These are phyloP conservation scores for Hyaloscypha variabilis DNA, from an alignment of 495 filamentous ascomycete species.

Conservation along the genomic window DNA sequence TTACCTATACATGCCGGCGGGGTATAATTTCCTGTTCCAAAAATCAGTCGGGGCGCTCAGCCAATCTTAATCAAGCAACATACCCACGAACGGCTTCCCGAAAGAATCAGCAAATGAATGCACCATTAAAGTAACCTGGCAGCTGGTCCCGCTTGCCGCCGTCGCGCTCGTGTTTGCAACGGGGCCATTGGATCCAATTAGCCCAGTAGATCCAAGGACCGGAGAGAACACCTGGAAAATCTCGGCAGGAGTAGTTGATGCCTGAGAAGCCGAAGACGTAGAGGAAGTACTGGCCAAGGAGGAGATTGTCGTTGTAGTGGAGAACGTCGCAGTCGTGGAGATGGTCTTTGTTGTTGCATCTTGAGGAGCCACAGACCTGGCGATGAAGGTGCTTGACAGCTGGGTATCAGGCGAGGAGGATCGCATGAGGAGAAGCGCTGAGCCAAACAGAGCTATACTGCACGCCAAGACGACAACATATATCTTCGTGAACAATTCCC, in stretches of 20 bases:
- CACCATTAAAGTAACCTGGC: background rate
- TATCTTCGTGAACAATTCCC: too few species aligned
- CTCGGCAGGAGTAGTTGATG: constrained; percentile 39
- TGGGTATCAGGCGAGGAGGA: too few species aligned
- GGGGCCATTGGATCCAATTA: background rate
- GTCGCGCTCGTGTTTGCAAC: background rate
- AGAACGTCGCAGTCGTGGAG: background rate
- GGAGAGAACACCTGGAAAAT: constrained; percentile 73
- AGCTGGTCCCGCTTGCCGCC: background rate
- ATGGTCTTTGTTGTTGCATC: background rate
- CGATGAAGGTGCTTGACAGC: too few species aligned
- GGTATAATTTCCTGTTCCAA: constrained; percentile 58
- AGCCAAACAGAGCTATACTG: too few species aligned
- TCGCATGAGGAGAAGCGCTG: too few species aligned
- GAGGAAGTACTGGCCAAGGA: constrained; percentile 6
- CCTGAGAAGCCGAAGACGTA: background rate
- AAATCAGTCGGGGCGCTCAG: background rate
- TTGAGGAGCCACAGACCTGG: background rate
- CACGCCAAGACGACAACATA: too few species aligned
- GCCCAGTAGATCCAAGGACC: constrained; percentile 43
- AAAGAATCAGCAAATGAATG: background rate
- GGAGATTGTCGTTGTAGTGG: background rate
- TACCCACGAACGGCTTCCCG: background rate
- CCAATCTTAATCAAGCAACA: background rate
- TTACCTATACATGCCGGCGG: constrained; percentile 61